Base-by-base conservation (phyloP, 2,329 filamentous ascomycete species). In the Apiospora rasikravindrae region DNA sequence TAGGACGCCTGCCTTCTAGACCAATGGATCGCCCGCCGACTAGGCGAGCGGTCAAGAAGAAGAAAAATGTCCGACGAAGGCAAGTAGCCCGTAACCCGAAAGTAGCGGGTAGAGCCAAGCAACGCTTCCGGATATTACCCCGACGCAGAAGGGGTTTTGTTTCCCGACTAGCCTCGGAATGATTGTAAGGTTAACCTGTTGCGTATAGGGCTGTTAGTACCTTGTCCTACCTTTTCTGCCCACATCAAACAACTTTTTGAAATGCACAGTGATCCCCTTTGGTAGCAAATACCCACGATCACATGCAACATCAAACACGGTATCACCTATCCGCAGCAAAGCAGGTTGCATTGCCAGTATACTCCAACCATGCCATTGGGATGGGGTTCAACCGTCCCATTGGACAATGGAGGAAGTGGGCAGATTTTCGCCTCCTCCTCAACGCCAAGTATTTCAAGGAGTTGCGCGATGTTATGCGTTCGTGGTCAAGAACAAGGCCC, bases 371-470 rank as follows among this genome's bases (percentile, higher is more conserved):
- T 57, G 26, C 26, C 22, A 49, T 49, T 49, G 45, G 45, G 8
- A 57, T 29, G 26, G 51, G 51, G 51, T 26, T 57, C 51, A 19
- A 2, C 13, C 16, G 44, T 53, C 24, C 13, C 8, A 16, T 16
- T 22, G 14, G 14, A 5, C 4, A 57, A 16, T 19, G 51, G 8
- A 33, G 26, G 26, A 57, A 49, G 45, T 49, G 26, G 51, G 51
- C 16, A 22, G 19, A 10, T 61, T 37, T 8, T 11, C 29, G 14
- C 26, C 53, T 37, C 8, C 14, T 37, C 29, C 14, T 37, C 16
- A 37, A 61, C 53, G 29, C 53, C 53, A 61, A 61, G 53, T 37
- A 22, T 37, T 61, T 61, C 53, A 33, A 61, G 14, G 49, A 53
- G 49, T 14, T 26, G 24, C 3, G 49, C 22, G 7, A 8, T 22